Evolutionary conservation across 1,284 basidiomycete genomes (phyloP).

Genomic region (Singerocomus inundabilis): DNA sequence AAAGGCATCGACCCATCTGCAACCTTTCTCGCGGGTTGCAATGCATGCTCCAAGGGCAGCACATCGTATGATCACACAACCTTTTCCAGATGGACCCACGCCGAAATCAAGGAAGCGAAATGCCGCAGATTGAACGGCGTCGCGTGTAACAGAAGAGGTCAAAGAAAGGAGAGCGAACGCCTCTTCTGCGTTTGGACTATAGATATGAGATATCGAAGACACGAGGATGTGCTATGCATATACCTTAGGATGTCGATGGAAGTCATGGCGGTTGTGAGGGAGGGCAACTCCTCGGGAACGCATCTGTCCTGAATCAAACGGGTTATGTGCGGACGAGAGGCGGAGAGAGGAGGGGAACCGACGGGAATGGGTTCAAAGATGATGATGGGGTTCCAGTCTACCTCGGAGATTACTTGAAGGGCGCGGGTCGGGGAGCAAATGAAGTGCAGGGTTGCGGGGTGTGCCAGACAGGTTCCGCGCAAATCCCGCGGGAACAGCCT

Average conservation of each 20-base stretch:
- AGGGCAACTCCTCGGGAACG: conserved; percentile 72
- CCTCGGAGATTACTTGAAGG: conserved; percentile 62
- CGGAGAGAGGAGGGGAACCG: conserved; percentile 27
- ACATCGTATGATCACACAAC: conserved; percentile 72
- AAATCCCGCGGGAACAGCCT: conserved; percentile 74
- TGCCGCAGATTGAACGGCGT: conserved; percentile 62
- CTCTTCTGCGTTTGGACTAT: conserved; percentile 78
- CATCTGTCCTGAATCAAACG: conserved; percentile 64
- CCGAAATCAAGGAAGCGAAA: conserved; percentile 55
- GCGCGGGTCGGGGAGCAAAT: conserved; percentile 83
- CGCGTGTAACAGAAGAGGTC: conserved; percentile 45
- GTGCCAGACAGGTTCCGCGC: conserved; percentile 48
- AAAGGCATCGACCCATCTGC: conserved; percentile 77
- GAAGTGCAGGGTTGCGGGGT: conserved; percentile 73
- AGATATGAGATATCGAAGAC: conserved; percentile 4
- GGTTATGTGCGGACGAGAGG: not conserved
- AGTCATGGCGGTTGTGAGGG: conserved; percentile 61
- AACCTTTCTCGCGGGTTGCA: conserved; percentile 39
- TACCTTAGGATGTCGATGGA: conserved; percentile 68
- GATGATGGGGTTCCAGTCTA: conserved; percentile 64
- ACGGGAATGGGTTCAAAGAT: conserved; percentile 90
- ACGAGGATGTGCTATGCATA: conserved; percentile 1
- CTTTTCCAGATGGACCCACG: conserved; percentile 46
- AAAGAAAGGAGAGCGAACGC: conserved; percentile 64
- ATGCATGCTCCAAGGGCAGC: conserved; percentile 81